A percentile compares a stretch with the other conserved stretches of the same genome.
Conservation (phyloP, 768 basidiomycete genomes). For the Boletus coccyginus region DNA sequence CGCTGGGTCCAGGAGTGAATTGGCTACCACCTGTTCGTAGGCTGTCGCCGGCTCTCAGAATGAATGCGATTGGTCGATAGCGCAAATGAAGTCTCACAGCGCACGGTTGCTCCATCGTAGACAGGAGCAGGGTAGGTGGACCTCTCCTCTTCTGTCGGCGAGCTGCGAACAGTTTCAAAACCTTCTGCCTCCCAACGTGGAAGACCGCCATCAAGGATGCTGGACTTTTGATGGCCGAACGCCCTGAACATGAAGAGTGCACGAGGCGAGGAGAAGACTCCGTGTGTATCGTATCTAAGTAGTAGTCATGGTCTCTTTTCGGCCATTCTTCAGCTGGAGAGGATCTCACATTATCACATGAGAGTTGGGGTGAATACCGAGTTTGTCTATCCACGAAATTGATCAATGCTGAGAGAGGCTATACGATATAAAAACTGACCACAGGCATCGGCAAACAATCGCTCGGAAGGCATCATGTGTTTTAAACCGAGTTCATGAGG, state of each 20-base stretch:
- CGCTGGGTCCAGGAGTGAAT: slow-evolving; percentile 51
- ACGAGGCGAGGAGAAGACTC: slow-evolving; percentile 90
- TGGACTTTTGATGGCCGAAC: slow-evolving; percentile 84
- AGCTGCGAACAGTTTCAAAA: slow-evolving; percentile 43
- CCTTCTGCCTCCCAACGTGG: slow-evolving; percentile 77
- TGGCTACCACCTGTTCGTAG: slow-evolving; percentile 79
- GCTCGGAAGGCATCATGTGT: slow-evolving; percentile 87
- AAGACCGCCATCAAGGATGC: slow-evolving; percentile 90
- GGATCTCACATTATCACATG: slow-evolving; percentile 77
- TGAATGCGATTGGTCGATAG: slow-evolving; percentile 31
- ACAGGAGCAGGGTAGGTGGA: slow-evolving; percentile 51
- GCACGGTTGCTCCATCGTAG: slow-evolving; percentile 48
- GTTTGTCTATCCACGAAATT: slow-evolving; percentile 45
- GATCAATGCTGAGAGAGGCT: slow-evolving; percentile 7
- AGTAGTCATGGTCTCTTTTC: slow-evolving; percentile 9
- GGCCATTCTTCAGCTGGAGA: not conserved
- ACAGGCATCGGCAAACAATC: slow-evolving; percentile 74
- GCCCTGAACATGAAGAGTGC: slow-evolving; percentile 93
- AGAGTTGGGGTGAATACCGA: slow-evolving; percentile 70
- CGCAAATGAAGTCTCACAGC: slow-evolving; percentile 36
- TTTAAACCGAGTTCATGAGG: slow-evolving; percentile 76
- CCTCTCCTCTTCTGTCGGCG: slow-evolving; percentile 22
- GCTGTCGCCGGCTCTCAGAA: slow-evolving; percentile 39
- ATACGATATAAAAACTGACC: slow-evolving; percentile 46
- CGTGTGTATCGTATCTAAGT: slow-evolving; percentile 81